A percentile compares a stretch with the other conserved stretches of the same genome.
Evolutionary conservation across 129 eudicot species (phyloP).

Genomic region (Mikania micrantha): DNA sequence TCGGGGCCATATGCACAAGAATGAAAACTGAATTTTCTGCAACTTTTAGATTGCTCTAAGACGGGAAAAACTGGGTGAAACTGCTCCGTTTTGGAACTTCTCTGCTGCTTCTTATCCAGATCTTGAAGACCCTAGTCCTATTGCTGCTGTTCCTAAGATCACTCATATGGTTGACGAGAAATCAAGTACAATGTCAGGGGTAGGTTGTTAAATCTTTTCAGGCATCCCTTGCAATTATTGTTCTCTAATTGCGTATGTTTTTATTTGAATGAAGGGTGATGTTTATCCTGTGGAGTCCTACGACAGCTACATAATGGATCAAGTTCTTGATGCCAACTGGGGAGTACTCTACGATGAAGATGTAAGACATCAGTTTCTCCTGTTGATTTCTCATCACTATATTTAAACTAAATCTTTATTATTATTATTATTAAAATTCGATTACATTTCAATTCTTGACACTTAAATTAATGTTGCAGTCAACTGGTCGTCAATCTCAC

Average conservation of each 20-base stretch:
- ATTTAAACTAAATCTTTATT: not conserved
- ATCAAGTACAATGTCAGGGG: slow-evolving; percentile 24
- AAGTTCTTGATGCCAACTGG: slow-evolving; percentile 90
- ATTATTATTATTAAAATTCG: not conserved
- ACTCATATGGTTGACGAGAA: slow-evolving; percentile 12
- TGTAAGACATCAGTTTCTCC: slow-evolving; percentile 43
- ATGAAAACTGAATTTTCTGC: slow-evolving; percentile 13
- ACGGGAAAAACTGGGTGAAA: slow-evolving; percentile 85
- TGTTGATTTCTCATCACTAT: not conserved
- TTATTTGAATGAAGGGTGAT: slow-evolving; percentile 68
- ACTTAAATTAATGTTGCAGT: slow-evolving; percentile 35
- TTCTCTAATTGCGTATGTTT: not conserved
- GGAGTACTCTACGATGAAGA: slow-evolving; percentile 76
- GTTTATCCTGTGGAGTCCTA: slow-evolving; percentile 86
- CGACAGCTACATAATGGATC: slow-evolving; percentile 37
- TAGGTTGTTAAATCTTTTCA: slow-evolving; percentile 14
- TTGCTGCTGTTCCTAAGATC: slow-evolving; percentile 2
- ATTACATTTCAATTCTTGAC: slow-evolving; percentile 7
- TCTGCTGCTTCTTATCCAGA: slow-evolving; percentile 98
- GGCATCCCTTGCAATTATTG: not conserved
- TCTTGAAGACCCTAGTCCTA: slow-evolving; percentile 40
- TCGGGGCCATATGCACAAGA: no score
- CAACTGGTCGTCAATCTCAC: slow-evolving; percentile 76
- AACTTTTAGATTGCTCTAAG: slow-evolving; percentile 69
- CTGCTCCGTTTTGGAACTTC: slow-evolving; percentile 91